A percentile compares a stretch with the other conserved stretches of the same genome.
Conservation (phyloP, 768 basidiomycete genomes). For the Cystobasidium ongulense region DNA sequence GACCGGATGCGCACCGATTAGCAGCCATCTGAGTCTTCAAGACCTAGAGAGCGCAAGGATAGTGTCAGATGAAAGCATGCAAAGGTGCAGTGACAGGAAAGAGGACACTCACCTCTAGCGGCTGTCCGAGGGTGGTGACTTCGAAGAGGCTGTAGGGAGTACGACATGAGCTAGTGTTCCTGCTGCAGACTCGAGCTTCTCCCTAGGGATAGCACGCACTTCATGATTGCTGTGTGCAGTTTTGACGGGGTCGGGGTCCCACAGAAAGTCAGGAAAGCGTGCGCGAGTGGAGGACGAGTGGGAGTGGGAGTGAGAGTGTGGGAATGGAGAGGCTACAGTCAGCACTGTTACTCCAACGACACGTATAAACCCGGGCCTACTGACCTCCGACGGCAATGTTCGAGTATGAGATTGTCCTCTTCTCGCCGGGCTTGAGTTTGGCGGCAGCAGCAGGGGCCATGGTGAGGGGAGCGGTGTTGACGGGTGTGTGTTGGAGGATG, state of each 20-base stretch:
- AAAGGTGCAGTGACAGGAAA: neutral
- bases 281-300: no score
- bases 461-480: neutral
- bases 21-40: conserved; percentile 99
- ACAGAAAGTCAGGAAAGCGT: neutral
- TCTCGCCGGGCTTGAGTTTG: conserved; percentile 7
- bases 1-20: conserved; percentile 53
- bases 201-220: neutral
- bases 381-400: conserved; percentile 27
- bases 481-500: neutral
- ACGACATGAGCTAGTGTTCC: no score
- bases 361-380: no score
- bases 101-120: conserved; percentile 63
- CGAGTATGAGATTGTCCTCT: conserved; percentile 4
- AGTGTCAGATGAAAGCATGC: neutral
- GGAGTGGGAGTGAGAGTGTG: no score
- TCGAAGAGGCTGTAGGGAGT: conserved; percentile 58
- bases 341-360: no score
- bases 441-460: conserved; percentile 21
- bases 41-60: neutral
- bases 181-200: neutral
- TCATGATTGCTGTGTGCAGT: conserved; percentile 27
- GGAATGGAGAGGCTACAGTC: neutral
- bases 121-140: conserved; percentile 95
- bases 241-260: neutral